phyloP scores from a whole-genome alignment of 2,329 filamentous ascomycete genomes.

The Aureobasidium sp. region DNA sequence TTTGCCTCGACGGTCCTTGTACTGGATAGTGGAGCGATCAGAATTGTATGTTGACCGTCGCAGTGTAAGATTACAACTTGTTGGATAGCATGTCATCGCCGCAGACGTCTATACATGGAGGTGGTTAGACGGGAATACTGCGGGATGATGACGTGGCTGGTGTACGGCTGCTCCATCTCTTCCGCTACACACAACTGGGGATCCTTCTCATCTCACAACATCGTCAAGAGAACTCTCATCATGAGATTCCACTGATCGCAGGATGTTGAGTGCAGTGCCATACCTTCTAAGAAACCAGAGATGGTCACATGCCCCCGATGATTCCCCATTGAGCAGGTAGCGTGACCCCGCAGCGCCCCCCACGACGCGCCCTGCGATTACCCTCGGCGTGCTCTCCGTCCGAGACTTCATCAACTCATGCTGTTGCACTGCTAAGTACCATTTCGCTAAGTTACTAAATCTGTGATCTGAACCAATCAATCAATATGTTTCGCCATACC shows the following conservation, averaged over 20 bases:
- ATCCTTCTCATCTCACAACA: background rate
- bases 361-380: slow-evolving; percentile 7
- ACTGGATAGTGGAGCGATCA: background rate
- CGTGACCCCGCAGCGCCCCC: slow-evolving; percentile 2
- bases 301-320: background rate
- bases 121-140: background rate
- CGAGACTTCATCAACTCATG: background rate
- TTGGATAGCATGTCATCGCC: background rate
- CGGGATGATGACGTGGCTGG: slow-evolving; percentile 3
- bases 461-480: background rate
- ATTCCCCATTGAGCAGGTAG: background rate
- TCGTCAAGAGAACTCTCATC: background rate
- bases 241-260: no score
- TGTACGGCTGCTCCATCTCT: background rate
- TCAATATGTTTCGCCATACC: slow-evolving; percentile 9
- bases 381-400: background rate
- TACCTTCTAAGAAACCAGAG: background rate
- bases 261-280: background rate
- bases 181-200: background rate
- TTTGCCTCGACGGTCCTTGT: background rate
- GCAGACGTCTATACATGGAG: no score
- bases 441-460: background rate
- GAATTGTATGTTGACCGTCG: background rate
- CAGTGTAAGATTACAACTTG: background rate
- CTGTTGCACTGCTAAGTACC: background rate